Percentiles rank a stretch among this genome's conserved stretches.
Conservation (phyloP, 2,329 filamentous ascomycete species). For the Didymella lethalis region DNA sequence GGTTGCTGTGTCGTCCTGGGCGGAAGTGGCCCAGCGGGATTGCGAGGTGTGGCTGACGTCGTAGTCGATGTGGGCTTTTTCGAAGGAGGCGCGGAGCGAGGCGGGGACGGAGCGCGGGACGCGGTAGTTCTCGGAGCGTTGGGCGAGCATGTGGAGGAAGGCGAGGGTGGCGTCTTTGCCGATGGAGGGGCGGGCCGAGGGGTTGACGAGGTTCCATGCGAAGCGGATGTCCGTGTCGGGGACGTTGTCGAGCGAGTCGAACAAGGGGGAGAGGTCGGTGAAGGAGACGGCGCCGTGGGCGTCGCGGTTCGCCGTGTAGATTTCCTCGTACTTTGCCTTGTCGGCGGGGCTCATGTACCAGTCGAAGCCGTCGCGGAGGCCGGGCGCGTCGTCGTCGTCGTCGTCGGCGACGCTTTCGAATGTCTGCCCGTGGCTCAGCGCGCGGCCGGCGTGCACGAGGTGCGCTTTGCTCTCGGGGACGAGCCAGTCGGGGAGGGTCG, state of each 20-base stretch:
- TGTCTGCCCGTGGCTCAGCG: constrained; percentile 73
- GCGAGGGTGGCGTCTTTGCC: constrained; percentile 94
- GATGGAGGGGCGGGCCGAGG: constrained; percentile 79
- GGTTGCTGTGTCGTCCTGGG: constrained; percentile 80
- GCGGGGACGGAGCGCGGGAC: constrained; percentile 92
- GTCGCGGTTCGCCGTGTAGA: constrained; percentile 92
- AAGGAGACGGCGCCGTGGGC: constrained; percentile 81
- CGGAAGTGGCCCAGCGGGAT: constrained; percentile 79
- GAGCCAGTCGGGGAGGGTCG: constrained; percentile 89
- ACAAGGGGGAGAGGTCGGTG: constrained; percentile 79
- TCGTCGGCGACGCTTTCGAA: constrained; percentile 84
- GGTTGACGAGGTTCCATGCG: constrained; percentile 98
- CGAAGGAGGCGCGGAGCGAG: constrained; percentile 88
- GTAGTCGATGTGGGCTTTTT: constrained; percentile 96
- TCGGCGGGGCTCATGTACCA: constrained; percentile 98
- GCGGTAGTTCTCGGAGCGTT: constrained; percentile 92
- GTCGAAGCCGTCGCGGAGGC: constrained; percentile 95
- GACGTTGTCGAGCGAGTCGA: constrained; percentile 72
- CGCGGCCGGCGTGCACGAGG: constrained; percentile 52
- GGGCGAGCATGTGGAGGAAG: constrained; percentile 96
- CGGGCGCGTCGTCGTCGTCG: constrained; percentile 80
- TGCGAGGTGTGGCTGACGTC: constrained; percentile 81
- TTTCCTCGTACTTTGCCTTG: constrained; percentile 94
- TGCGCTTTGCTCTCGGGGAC: constrained; percentile 78
- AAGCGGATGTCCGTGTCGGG: constrained; percentile 82